Evolutionary conservation across 2,329 filamentous ascomycete species (phyloP).

Genomic region (Nemania sp.): DNA sequence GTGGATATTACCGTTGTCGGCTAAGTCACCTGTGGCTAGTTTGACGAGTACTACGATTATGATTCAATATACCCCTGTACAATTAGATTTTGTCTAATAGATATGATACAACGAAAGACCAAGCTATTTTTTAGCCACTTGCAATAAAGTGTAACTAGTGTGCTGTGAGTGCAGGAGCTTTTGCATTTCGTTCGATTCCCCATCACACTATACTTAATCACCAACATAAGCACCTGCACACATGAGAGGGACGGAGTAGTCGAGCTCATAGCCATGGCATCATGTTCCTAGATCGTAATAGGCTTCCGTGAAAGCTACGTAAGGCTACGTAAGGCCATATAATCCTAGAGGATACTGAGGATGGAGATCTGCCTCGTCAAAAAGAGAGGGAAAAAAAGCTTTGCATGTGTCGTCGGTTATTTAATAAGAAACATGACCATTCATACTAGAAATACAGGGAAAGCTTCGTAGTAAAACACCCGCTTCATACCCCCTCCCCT

Average conservation of each 20-base stretch:
- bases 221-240: background rate
- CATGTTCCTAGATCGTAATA: background rate
- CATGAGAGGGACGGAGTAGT: background rate
- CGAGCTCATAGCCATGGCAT: background rate
- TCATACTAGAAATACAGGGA: constrained; percentile 29
- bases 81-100: background rate
- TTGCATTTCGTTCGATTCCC: background rate
- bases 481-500: constrained; percentile 6
- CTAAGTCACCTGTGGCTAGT: background rate
- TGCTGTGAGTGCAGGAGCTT: background rate
- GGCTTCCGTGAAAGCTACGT: background rate
- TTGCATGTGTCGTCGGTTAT: background rate
- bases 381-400: background rate
- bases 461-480: constrained; percentile 25
- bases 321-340: constrained; percentile 1
- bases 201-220: background rate
- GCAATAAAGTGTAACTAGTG: background rate
- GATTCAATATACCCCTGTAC: constrained; percentile 27
- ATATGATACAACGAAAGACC: background rate
- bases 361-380: background rate
- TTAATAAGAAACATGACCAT: constrained; percentile 19
- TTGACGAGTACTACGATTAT: background rate
- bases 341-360: background rate
- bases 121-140: background rate
- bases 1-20: background rate